These are phyloP conservation scores for Dendrothele bispora DNA, from an alignment of 768 basidiomycete genomes.

Conservation along the genomic window DNA sequence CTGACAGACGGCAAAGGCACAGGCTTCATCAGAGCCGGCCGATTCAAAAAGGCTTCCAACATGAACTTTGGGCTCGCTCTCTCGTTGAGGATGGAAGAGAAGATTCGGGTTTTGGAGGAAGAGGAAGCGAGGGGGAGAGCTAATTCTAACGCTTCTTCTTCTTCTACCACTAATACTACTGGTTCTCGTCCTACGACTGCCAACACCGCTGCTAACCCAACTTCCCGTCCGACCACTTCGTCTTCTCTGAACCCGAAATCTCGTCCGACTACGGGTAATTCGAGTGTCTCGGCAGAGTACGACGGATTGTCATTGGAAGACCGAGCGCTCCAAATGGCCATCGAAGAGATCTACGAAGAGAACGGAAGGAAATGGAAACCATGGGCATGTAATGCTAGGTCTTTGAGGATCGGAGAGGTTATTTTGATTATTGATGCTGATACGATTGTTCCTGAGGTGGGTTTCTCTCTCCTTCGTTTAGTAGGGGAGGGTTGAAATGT, in stretches of 20 bases:
- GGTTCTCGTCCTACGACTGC: no score
- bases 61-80: conserved; percentile 81
- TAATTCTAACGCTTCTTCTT: no score
- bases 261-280: no score
- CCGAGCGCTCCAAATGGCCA: conserved; percentile 66
- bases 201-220: no score
- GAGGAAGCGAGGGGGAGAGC: conserved; percentile 28
- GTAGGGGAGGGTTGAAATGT: no score
- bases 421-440: conserved; percentile 84
- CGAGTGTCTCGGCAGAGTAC: no score
- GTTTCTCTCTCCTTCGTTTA: no score
- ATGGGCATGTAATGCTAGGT: conserved; percentile 75
- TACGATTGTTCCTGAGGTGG: conserved; percentile 72
- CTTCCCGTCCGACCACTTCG: no score
- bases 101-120: conserved; percentile 46
- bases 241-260: no score
- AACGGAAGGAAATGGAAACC: conserved; percentile 62
- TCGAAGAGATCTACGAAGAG: conserved; percentile 70
- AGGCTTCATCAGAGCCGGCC: conserved; percentile 81
- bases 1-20: no score
- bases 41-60: conserved; percentile 91
- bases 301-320: conserved; percentile 60
- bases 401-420: conserved; percentile 75
- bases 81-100: conserved; percentile 61
- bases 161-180: no score